Percentiles rank a stretch among this genome's conserved stretches.
Conservation (phyloP, 306 rosid species). For the Purshia tridentata region DNA sequence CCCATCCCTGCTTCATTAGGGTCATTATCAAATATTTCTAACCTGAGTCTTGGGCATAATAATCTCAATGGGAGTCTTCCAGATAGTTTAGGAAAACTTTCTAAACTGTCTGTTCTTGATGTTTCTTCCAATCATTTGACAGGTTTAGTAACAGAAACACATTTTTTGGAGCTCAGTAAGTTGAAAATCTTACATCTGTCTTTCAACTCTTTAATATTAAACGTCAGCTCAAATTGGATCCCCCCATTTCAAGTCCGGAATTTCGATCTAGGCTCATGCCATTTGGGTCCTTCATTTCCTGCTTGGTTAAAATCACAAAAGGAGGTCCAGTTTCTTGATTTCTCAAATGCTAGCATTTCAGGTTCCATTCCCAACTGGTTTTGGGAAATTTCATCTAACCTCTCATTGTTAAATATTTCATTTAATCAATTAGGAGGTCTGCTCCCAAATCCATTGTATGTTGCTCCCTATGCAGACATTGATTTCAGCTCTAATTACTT, state of each 20-base stretch:
- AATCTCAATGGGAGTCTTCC: slow-evolving; percentile 45
- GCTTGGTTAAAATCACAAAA: slow-evolving; percentile 42
- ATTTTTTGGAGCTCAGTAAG: slow-evolving; percentile 30
- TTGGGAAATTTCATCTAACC: slow-evolving; percentile 34
- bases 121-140: slow-evolving; percentile 45
- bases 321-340: background rate
- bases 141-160: slow-evolving; percentile 38
- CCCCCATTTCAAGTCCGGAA: slow-evolving; percentile 29
- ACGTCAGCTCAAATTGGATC: slow-evolving; percentile 36
- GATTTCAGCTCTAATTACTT: slow-evolving; percentile 41
- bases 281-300: slow-evolving; percentile 47
- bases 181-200: slow-evolving; percentile 10
- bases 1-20: slow-evolving; percentile 30
- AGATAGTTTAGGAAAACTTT: slow-evolving; percentile 41
- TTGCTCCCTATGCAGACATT: slow-evolving; percentile 11
- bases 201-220: slow-evolving; percentile 38
- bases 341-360: slow-evolving; percentile 43
- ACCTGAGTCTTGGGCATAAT: slow-evolving; percentile 21
- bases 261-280: slow-evolving; percentile 38
- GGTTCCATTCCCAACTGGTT: slow-evolving; percentile 45
- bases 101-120: slow-evolving; percentile 22
- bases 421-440: slow-evolving; percentile 32
- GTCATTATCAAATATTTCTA: slow-evolving; percentile 26
- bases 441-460: slow-evolving; percentile 29
- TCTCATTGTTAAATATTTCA: slow-evolving; percentile 31